phyloP scores from a whole-genome alignment of 192 early-diverging fungal genomes.

The Helicostylum pulchrum region DNA sequence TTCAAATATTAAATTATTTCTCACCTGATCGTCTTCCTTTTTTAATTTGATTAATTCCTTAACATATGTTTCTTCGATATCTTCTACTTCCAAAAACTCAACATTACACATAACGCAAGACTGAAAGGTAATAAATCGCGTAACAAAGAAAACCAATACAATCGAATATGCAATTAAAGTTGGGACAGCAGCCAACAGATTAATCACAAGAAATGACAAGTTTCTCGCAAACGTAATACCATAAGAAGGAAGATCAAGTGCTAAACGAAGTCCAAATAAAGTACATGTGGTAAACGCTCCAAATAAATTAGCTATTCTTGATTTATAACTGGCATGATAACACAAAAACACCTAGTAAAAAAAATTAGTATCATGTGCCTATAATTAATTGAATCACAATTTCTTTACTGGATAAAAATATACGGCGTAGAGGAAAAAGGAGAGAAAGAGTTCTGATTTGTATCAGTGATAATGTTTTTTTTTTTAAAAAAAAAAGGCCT shows the following conservation, averaged over 20 bases:
- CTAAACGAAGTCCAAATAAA: conserved; percentile 21
- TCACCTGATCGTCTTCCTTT: too few species aligned
- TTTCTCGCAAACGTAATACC: conserved; percentile 29
- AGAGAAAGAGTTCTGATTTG: conserved; percentile 31
- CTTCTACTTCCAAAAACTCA: conserved; percentile 24
- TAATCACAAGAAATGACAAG: conserved; percentile 22
- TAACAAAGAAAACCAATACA: conserved; percentile 25
- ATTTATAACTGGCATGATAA: conserved; percentile 34
- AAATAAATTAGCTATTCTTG: conserved; percentile 28
- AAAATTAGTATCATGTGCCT: neutral
- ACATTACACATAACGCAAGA: conserved; percentile 17
- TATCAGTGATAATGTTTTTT: neutral
- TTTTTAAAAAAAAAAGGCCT: neutral
- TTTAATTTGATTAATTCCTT: conserved; percentile 10
- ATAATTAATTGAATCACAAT: neutral
- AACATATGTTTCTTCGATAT: conserved; percentile 34
- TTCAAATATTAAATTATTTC: neutral
- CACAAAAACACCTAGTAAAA: conserved; percentile 34
- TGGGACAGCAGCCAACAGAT: conserved; percentile 14
- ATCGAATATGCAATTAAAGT: conserved; percentile 22
- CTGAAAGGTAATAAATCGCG: conserved; percentile 16
- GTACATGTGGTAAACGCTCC: conserved; percentile 21
- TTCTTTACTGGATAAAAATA: conserved; percentile 37
- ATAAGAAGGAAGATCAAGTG: conserved; percentile 25
- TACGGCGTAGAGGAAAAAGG: conserved; percentile 36